Percentiles rank a stretch among this genome's conserved stretches.
Conservation (phyloP, 1,284 basidiomycete genomes). For the Marasmius oreades region DNA sequence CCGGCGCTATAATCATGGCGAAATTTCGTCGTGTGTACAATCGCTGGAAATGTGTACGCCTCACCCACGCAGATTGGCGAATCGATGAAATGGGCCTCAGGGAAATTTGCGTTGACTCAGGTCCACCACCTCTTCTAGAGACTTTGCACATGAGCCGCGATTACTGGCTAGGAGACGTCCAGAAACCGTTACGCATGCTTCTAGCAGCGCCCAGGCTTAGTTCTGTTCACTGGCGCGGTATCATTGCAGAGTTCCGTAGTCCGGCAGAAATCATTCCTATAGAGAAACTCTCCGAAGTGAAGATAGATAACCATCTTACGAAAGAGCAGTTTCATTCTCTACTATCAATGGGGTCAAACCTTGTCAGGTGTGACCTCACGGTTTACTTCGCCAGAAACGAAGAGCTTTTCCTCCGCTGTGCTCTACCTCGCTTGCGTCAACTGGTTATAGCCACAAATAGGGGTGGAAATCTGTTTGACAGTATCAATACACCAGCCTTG, state of each 20-base stretch:
- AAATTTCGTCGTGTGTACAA: constrained; percentile 1
- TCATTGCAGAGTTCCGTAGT: constrained; percentile 16
- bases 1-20: neutral
- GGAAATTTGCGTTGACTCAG: constrained; percentile 10
- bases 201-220: constrained; percentile 23
- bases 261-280: constrained; percentile 16
- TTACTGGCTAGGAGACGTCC: constrained; percentile 20
- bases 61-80: constrained; percentile 24
- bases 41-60: constrained; percentile 21
- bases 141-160: constrained; percentile 22
- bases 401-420: neutral
- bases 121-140: constrained; percentile 20
- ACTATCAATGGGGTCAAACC: constrained; percentile 13
- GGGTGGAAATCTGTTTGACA: constrained; percentile 4
- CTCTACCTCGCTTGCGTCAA: neutral
- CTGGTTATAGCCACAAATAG: constrained; percentile 2
- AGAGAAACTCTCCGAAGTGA: constrained; percentile 14
- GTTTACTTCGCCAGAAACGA: constrained; percentile 5
- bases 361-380: constrained; percentile 15
- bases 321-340: constrained; percentile 17
- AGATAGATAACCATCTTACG: constrained; percentile 16
- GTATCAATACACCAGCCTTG: constrained; percentile 4
- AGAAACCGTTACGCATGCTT: constrained; percentile 18
- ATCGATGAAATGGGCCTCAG: constrained; percentile 19
- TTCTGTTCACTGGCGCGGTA: constrained; percentile 22